Evolutionary conservation across 1,284 basidiomycete species (phyloP).

Genomic region (Flammula alnicola): DNA sequence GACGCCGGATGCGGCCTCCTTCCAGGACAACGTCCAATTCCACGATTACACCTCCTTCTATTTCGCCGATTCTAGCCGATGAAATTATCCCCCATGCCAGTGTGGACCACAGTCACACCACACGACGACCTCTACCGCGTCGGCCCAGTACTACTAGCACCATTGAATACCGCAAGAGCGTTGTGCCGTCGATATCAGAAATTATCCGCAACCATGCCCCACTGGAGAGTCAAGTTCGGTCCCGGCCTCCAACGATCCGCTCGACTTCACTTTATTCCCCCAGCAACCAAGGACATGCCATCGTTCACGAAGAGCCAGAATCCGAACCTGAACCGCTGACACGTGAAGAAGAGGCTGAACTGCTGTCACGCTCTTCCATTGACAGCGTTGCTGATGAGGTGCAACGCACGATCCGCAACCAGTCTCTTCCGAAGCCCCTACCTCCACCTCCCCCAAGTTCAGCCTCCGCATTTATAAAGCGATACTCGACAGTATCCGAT

Average conservation of each 20-base stretch:
- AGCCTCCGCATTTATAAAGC: constrained; percentile 52
- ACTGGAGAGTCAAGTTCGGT: constrained; percentile 50
- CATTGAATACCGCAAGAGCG: constrained; percentile 38
- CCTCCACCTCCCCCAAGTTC: constrained; percentile 41
- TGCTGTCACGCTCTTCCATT: constrained; percentile 76
- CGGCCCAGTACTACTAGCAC: constrained; percentile 23
- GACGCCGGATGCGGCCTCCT: constrained; percentile 42
- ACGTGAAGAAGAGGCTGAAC: constrained; percentile 61
- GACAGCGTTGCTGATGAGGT: constrained; percentile 86
- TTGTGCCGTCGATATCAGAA: constrained; percentile 81
- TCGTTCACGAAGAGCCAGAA: constrained; percentile 54
- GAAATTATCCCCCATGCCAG: constrained; percentile 17
- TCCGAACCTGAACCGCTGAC: constrained; percentile 53
- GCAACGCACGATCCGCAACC: constrained; percentile 64
- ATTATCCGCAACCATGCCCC: constrained; percentile 79
- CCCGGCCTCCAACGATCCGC: constrained; percentile 47
- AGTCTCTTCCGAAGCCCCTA: constrained; percentile 49
- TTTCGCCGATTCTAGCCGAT: constrained; percentile 22
- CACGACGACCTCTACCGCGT: constrained; percentile 10
- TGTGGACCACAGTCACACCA: constrained; percentile 3
- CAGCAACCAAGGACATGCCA: constrained; percentile 47
- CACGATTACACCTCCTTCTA: constrained; percentile 33
- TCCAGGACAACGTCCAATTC: constrained; percentile 42
- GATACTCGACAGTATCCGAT: constrained; percentile 53
- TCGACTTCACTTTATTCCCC: constrained; percentile 51